Percentiles rank a stretch among this genome's conserved stretches.
phyloP scores from a whole-genome alignment of 2,329 filamentous ascomycete species.

The Trichoderma hamatum region DNA sequence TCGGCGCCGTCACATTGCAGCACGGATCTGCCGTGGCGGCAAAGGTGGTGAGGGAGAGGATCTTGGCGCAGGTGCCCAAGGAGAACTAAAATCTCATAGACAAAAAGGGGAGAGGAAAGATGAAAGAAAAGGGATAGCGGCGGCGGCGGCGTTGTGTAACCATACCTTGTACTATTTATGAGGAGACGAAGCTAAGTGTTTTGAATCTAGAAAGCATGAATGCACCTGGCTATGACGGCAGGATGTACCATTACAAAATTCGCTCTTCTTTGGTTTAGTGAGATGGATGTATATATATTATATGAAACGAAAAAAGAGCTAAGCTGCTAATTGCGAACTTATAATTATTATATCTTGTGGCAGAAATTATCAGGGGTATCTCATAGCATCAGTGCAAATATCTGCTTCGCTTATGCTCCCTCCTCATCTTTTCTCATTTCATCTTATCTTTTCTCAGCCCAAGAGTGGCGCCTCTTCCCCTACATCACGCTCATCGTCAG shows the following conservation, averaged over 20 bases:
- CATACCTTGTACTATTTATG: conserved; percentile 34
- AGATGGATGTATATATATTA: neutral
- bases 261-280: neutral
- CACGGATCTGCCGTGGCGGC: conserved; percentile 79
- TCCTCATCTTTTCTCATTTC: neutral
- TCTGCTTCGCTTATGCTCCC: neutral
- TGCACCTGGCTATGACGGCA: conserved; percentile 11
- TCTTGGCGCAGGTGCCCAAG: conserved; percentile 54
- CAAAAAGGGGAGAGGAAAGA: neutral
- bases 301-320: neutral
- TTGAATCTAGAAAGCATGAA: conserved; percentile 28
- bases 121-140: conserved; percentile 1
- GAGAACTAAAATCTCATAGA: conserved; percentile 20
- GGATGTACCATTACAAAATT: neutral
- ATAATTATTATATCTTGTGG: neutral
- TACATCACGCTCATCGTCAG: conserved; percentile 29
- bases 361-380: conserved; percentile 3
- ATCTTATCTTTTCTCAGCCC: conserved; percentile 25
- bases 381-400: neutral
- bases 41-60: conserved; percentile 73
- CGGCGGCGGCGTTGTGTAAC: conserved; percentile 29
- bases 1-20: conserved; percentile 89
- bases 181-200: conserved; percentile 28
- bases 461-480: conserved; percentile 44
- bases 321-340: neutral